Conservation (phyloP, 2,329 filamentous ascomycete genomes). For the Dothideomycetes sp. region DNA sequence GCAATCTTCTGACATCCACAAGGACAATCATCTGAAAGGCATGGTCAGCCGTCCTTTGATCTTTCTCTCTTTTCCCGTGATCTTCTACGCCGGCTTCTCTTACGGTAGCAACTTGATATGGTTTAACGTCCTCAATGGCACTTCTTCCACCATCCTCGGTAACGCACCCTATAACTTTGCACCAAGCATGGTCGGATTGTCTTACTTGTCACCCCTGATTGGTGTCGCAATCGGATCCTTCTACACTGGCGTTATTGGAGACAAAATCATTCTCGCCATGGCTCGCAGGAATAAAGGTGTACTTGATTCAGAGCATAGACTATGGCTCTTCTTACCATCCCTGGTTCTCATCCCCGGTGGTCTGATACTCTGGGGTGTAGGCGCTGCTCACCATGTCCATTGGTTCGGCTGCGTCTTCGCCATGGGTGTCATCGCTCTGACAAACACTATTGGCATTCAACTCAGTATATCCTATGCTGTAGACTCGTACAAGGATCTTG, state of each 20-base stretch:
- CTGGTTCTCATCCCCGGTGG: conserved; percentile 36
- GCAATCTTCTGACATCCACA: conserved; percentile 23
- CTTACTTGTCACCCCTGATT: conserved; percentile 29
- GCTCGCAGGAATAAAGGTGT: conserved; percentile 32
- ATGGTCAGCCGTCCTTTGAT: conserved; percentile 23
- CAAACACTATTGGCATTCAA: conserved; percentile 37
- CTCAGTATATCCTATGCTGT: conserved; percentile 40
- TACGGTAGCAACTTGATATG: conserved; percentile 33
- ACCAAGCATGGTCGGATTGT: conserved; percentile 30
- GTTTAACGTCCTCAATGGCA: conserved; percentile 38
- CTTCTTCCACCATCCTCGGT: conserved; percentile 31
- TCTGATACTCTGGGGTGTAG: conserved; percentile 44
- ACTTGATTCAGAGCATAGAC: conserved; percentile 32
- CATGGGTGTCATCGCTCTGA: conserved; percentile 38
- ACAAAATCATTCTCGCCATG: conserved; percentile 25
- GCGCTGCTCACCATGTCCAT: conserved; percentile 33
- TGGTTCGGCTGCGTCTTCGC: conserved; percentile 34
- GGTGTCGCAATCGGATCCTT: conserved; percentile 29
- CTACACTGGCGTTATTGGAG: conserved; percentile 30
- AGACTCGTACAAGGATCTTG: conserved; percentile 40
- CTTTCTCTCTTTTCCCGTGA: conserved; percentile 29
- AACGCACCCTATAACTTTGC: conserved; percentile 31
- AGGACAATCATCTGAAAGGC: conserved; percentile 22
- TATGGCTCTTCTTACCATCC: conserved; percentile 33
- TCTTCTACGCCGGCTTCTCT: conserved; percentile 32